Evolutionary conservation across 2,329 filamentous ascomycete species (phyloP), one percentile per base, ranked within the genome.

Genomic region (Scopulariopsis brevicaulis): DNA sequence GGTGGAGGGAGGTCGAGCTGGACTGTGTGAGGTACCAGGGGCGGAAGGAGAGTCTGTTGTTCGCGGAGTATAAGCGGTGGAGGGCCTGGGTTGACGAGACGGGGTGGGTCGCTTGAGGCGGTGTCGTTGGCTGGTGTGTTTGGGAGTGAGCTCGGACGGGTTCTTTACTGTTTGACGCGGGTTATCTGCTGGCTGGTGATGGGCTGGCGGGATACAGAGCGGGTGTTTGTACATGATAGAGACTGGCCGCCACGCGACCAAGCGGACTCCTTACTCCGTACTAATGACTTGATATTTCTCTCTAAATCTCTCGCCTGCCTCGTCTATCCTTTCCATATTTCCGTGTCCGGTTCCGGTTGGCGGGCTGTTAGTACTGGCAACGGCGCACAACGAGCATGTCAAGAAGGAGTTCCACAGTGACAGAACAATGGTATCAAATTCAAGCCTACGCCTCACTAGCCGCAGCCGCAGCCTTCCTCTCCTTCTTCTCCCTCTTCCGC

Each of bases 1-100:
- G 82, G 48, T 97, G 92, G 93, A 80, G 80, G 63, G 85, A 90
- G 60, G 84, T 96, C 22, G 84, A 89, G 55, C 77, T 96, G 69
- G 84, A 84, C 64, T 84, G 94, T 2, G 85, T 92, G 58, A 81
- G 89, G 64, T 99, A 97, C 70, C 89, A 94, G 71, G 94, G 94
- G 22, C 84, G 85, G 73, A 92, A 90, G 75, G 81, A 85, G 58
- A 84, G 77, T 58, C 70, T 94, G 60, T 76, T 72, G 54, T 96
- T 89, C 69, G 71, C 70, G 1, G 88, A 93, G 65, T 97, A 85
- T 79, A 85, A 82, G 76, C 80, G 80, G 63, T 96, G 91, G 89
- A 83, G 83, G 68, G 80, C 85, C 18, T 94, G 90, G 87, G 81
- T 85, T 22, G 74, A 77, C 18, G 59, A 67, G 67, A 62, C 64